Evolutionary conservation across 495 filamentous ascomycete genomes (phyloP).

Genomic region (Xylaria palmicola): DNA sequence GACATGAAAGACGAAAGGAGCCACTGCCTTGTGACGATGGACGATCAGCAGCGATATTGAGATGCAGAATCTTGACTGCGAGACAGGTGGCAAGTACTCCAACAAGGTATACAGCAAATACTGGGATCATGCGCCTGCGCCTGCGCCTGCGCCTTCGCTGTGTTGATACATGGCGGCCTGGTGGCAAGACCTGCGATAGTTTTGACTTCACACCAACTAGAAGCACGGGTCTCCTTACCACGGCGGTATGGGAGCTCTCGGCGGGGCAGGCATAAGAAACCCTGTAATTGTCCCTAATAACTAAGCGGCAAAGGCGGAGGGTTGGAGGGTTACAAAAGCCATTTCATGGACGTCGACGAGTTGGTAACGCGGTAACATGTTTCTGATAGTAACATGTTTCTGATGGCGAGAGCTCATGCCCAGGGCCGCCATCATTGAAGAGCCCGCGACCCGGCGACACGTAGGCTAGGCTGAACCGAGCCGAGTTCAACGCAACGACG

Average conservation of each 20-base stretch:
- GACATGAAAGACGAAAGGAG: not conserved
- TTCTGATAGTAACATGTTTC: not conserved
- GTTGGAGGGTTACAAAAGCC: too few relatives aligned
- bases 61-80: not conserved
- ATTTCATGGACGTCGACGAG: too few relatives aligned
- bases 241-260: too few relatives aligned
- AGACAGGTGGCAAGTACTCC: not conserved
- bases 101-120: not conserved
- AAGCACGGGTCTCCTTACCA: too few relatives aligned
- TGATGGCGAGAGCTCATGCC: not conserved
- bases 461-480: not conserved
- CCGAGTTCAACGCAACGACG: not conserved
- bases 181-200: not conserved
- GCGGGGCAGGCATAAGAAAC: too few relatives aligned
- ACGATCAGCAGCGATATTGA: not conserved
- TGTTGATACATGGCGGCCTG: slow-evolving; percentile 1
- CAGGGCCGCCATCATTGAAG: not conserved
- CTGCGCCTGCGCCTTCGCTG: too few relatives aligned
- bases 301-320: too few relatives aligned
- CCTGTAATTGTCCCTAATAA: too few relatives aligned
- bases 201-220: not conserved
- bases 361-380: not conserved
- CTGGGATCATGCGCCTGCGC: not conserved
- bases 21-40: not conserved
- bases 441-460: not conserved